Base-by-base conservation (phyloP, 768 basidiomycete genomes). In the Boletus vinaceobasis region DNA sequence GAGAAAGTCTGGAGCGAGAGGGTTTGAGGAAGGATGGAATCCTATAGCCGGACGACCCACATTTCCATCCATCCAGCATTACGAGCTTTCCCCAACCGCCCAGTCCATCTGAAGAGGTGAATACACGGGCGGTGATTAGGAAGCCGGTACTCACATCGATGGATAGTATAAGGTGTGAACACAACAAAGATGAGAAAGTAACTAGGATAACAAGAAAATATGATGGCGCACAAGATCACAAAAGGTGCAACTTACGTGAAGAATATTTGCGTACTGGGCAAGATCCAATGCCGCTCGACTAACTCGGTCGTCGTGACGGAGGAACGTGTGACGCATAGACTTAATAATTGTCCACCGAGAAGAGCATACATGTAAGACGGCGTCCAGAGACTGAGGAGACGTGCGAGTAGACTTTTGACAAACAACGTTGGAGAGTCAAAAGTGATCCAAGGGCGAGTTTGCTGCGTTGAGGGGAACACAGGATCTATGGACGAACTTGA, bases 91-190 rank as follows among this genome's bases (percentile, higher is more conserved):
- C 74, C 92, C 92, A 93, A 19, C 92, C 91, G 56, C 77, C 79
- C 58, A 89, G 74, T 27, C 90, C 91, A 65, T 94, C 90, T 93
- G 55, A 10, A 53, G 29, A 51, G 37, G 33, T 67, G 40, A 58
- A 49, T 19, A 8, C 21, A 32, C 1, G 33, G 17, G n/a, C 2
- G 1, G 26, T 4, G 0, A 7, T 10, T 11, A 15, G 8, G 9
- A 40, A 7, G 35, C 7, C 9, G 10, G 14, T 3, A 72, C 89
- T 56, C 63, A 92, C 90, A 94, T 74, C 82, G 78, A 70, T 90
- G 87, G 42, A 94, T 88, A 17, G 92, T 94, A 76, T 91, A 93
- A 0, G 90, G 88, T n/a, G 91, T 92, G 65, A 87, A 94, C 44
- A 86, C 75, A 11, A 79, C 53, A 69, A 86, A 89, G 43, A 92